Evolutionary conservation across 768 basidiomycete species (phyloP), one percentile per base, ranked within the genome.

Genomic region (Aureoboletus auriporus): DNA sequence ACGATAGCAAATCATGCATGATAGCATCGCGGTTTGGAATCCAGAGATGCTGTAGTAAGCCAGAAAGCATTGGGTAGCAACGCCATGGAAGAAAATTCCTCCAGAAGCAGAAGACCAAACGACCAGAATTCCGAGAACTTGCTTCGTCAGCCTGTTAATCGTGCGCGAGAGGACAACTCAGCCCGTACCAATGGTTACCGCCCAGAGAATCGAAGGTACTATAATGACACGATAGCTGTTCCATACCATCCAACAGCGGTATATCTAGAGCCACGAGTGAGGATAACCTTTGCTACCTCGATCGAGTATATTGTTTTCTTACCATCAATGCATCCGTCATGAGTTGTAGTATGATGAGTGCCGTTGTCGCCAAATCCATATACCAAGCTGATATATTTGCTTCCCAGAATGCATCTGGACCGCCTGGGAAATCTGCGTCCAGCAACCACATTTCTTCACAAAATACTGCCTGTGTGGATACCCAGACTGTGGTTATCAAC

Each of bases 211-310:
- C n/a, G 23, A 51, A 2, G 55, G 55, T 26, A 50, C 5, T 8
- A 49, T n/a, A 34, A 62, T 16, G 28, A 42, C 35, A n/a, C 43
- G 20, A 44, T 35, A 31, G 42, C 44, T 47, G 11, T 54, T 6
- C 70, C 69, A 73, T 9, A 72, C 50, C 27, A 69, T 52, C 16
- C 51, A 65, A 46, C 68, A 69, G 16, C 70, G 71, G 50, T 69
- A 65, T 11, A 72, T 55, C 71, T 73, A 35, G 20, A 68, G 20
- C 1, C 33, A 35, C 0, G 6, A 10, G 12, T 30, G 1, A 42
- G 31, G 14, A 42, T 29, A 14, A 46, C 26, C 13, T 13, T 13
- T 5, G 20, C 20, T 17, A n/a, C 14, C 23, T 26, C 4, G 26
- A 23, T 26, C 4, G 27, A 14, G 28, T 20, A 5, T 23, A 39